A percentile compares a stretch with the other conserved stretches of the same genome.
Evolutionary conservation across 176 grass and related monocot species (phyloP).

Genomic region (Sorghum bicolor): DNA sequence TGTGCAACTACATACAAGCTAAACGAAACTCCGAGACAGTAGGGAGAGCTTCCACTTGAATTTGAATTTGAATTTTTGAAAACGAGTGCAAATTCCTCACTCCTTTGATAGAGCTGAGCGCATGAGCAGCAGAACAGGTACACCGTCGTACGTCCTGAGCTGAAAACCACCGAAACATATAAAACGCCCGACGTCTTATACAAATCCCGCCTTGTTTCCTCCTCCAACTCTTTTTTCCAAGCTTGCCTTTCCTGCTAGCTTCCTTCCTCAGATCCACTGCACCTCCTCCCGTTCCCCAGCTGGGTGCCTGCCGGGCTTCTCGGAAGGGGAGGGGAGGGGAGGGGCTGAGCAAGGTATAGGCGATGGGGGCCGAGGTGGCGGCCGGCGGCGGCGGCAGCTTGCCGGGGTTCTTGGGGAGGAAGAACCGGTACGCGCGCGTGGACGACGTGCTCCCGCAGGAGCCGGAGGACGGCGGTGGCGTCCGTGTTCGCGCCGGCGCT

Average conservation of each 20-base stretch:
- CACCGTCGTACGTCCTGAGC: neutral
- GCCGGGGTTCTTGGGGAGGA: conserved; percentile 27
- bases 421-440: conserved; percentile 50
- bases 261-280: conserved; percentile 38
- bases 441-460: conserved; percentile 39
- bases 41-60: neutral
- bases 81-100: neutral
- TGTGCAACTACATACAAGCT: neutral
- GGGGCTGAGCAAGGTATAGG: neutral
- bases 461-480: conserved; percentile 2
- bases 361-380: conserved; percentile 3
- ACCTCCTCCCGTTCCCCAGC: neutral
- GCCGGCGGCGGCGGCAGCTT: conserved; percentile 8
- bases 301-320: neutral
- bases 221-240: neutral
- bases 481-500: conserved; percentile 9
- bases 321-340: too few species aligned
- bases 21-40: neutral
- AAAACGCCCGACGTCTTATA: conserved; percentile 8
- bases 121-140: neutral
- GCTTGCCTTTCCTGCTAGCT: neutral
- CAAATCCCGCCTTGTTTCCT: conserved; percentile 7
- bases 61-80: neutral
- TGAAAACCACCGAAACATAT: conserved; percentile 23
- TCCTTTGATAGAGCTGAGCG: neutral